These are phyloP conservation scores for Royoungia palumana DNA, from an alignment of 768 basidiomycete genomes.

Conservation along the genomic window DNA sequence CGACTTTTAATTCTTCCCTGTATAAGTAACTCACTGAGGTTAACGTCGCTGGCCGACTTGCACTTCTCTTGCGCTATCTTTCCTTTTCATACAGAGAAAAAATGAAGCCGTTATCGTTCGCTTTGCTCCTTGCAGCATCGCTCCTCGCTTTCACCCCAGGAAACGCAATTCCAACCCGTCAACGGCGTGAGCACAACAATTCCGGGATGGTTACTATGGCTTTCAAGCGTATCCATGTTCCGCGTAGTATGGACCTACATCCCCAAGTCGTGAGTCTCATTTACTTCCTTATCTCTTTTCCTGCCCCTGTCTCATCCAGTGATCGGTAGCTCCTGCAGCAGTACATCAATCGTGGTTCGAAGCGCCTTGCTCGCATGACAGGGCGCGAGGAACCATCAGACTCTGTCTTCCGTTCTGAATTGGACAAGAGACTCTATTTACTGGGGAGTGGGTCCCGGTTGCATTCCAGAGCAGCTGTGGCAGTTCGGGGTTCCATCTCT, in stretches of 20 bases:
- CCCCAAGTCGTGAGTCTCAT: conserved; percentile 41
- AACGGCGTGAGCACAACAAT: conserved; percentile 12
- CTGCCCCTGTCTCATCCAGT: background rate
- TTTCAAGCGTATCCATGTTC: conserved; percentile 35
- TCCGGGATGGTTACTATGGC: conserved; percentile 41
- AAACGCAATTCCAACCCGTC: conserved; percentile 19
- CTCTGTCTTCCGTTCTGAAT: conserved; percentile 42
- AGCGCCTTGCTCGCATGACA: conserved; percentile 67
- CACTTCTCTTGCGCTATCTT: background rate
- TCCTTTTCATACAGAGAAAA: conserved; percentile 5
- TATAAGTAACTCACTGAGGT: background rate
- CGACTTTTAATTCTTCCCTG: conserved; percentile 6
- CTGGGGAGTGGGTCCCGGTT: conserved; percentile 29
- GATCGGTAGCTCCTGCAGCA: conserved; percentile 58
- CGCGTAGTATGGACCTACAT: conserved; percentile 33
- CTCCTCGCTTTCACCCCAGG: conserved; percentile 43
- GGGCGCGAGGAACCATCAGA: conserved; percentile 51
- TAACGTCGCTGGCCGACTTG: conserved; percentile 14
- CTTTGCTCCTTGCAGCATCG: conserved; percentile 52
- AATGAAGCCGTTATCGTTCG: conserved; percentile 53
- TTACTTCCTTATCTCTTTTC: background rate
- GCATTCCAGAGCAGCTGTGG: background rate
- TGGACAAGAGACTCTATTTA: conserved; percentile 42
- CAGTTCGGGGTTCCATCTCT: conserved; percentile 2
- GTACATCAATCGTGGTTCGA: conserved; percentile 61